Conservation (phyloP, 2,329 filamentous ascomycete genomes). For the Seiridium cupressi region DNA sequence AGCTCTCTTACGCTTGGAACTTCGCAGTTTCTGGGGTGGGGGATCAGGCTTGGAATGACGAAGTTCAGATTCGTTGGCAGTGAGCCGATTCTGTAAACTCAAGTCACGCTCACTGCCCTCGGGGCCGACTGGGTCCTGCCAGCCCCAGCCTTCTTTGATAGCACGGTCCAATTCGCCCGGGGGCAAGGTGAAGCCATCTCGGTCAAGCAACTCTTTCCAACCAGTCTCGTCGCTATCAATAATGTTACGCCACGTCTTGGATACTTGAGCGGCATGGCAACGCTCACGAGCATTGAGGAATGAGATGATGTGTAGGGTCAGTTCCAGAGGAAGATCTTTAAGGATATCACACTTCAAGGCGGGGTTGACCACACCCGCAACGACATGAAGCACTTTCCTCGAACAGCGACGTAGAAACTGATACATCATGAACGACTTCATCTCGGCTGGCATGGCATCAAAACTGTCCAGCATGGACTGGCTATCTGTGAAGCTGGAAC, state of each 20-base stretch:
- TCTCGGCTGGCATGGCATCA: conserved; percentile 82
- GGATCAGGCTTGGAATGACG: conserved; percentile 40
- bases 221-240: conserved; percentile 92
- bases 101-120: conserved; percentile 81
- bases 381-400: conserved; percentile 82
- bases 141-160: conserved; percentile 92
- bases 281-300: conserved; percentile 85
- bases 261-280: conserved; percentile 88
- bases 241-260: conserved; percentile 87
- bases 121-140: conserved; percentile 80
- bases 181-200: conserved; percentile 76
- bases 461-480: conserved; percentile 85
- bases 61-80: conserved; percentile 52
- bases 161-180: conserved; percentile 82
- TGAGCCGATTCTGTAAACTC: conserved; percentile 55
- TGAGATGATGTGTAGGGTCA: conserved; percentile 82
- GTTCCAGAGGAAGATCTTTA: conserved; percentile 76
- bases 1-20: conserved; percentile 56
- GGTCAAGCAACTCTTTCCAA: conserved; percentile 90
- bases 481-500: conserved; percentile 67
- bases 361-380: conserved; percentile 89
- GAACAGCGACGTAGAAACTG: conserved; percentile 87
- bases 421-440: conserved; percentile 97
- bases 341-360: conserved; percentile 94
- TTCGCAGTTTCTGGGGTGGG: conserved; percentile 40